phyloP scores from a whole-genome alignment of 2,329 filamentous ascomycete genomes.

The Colletotrichum sp. region DNA sequence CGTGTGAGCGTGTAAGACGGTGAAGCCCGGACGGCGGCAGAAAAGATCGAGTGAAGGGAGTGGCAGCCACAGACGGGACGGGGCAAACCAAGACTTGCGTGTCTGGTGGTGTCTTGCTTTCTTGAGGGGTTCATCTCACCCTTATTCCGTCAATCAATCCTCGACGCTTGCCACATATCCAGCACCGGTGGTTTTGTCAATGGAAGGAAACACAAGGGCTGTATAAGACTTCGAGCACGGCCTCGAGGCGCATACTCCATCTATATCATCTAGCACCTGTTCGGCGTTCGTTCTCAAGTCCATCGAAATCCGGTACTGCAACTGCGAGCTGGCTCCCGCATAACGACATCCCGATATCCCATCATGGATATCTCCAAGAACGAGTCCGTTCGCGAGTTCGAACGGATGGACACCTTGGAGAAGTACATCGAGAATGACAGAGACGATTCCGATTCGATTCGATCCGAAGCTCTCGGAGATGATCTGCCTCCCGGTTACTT shows the following conservation, averaged over 20 bases:
- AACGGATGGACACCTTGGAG: not conserved
- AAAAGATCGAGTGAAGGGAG: not conserved
- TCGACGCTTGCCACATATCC: not conserved
- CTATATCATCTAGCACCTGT: not conserved
- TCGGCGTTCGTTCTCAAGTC: not conserved
- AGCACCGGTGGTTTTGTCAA: not conserved
- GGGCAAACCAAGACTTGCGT: not conserved
- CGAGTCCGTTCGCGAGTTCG: constrained; percentile 18
- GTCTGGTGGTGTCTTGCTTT: not conserved
- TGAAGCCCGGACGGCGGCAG: not conserved
- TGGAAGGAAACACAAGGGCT: not conserved
- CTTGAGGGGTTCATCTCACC: constrained; percentile 7
- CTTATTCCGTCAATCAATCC: not conserved
- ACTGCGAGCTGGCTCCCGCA: constrained; percentile 8
- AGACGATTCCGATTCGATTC: constrained; percentile 36
- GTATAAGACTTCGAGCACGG: constrained; percentile 8
- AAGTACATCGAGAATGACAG: constrained; percentile 19
- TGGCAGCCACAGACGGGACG: not conserved
- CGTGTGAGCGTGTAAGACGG: not conserved
- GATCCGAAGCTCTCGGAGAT: constrained; percentile 37
- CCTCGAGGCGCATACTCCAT: not conserved
- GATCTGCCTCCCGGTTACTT: constrained; percentile 41
- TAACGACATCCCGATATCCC: not conserved
- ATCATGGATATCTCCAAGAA: constrained; percentile 24
- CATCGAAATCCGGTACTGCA: not conserved